Evolutionary conservation across 2,329 filamentous ascomycete genomes (phyloP).

Genomic region (Colletotrichum sp.): DNA sequence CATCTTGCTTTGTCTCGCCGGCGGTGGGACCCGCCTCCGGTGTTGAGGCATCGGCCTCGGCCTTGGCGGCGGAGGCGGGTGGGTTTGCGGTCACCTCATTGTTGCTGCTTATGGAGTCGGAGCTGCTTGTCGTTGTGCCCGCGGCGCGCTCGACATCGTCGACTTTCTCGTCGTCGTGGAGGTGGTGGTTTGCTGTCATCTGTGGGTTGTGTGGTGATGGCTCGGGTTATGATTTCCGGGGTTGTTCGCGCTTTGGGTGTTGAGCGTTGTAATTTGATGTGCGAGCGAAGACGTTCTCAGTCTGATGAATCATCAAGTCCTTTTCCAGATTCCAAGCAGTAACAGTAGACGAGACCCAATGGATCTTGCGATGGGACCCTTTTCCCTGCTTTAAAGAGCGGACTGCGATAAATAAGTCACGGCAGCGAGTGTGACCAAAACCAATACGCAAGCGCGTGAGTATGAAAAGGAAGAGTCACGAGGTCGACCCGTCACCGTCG

Average conservation of each 20-base stretch:
- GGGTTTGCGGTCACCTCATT: not conserved
- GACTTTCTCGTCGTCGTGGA: conserved; percentile 18
- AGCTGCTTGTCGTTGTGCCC: not conserved
- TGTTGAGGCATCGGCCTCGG: not conserved
- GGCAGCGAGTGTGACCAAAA: not conserved
- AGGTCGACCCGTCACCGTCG: not conserved
- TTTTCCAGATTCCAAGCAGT: not conserved
- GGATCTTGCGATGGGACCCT: not conserved
- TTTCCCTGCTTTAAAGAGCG: not conserved
- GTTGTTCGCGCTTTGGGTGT: not conserved
- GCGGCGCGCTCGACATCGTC: conserved; percentile 10
- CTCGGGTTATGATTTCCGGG: not conserved
- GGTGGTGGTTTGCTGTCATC: not conserved
- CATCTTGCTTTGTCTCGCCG: not conserved
- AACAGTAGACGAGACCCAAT: not conserved
- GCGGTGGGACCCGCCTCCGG: not conserved
- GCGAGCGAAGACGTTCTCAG: not conserved
- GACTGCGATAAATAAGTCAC: not conserved
- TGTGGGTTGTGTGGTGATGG: not conserved
- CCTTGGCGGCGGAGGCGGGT: not conserved
- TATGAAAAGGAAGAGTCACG: not conserved
- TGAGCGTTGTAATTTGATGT: not conserved
- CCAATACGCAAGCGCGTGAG: not conserved
- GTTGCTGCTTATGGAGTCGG: conserved; percentile 6
- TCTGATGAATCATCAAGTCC: not conserved